phyloP scores from a whole-genome alignment of 2,329 filamentous ascomycete species.

The Beauveria pseudobassiana region DNA sequence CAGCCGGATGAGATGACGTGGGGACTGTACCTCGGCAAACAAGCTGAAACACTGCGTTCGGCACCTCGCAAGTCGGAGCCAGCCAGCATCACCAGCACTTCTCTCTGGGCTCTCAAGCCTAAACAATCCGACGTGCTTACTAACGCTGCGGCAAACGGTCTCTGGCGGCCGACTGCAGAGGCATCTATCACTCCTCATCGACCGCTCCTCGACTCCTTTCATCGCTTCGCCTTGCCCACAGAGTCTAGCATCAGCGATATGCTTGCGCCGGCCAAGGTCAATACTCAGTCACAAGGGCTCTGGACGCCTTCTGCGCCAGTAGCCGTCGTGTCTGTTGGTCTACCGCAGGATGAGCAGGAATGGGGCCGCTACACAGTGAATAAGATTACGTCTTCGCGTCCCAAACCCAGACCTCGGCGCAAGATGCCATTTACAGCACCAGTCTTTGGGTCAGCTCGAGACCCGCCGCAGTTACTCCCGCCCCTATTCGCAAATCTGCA shows the following conservation, averaged over 20 bases:
- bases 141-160: neutral
- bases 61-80: constrained; percentile 10
- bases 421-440: neutral
- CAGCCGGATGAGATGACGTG: constrained; percentile 30
- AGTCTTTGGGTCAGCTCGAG: constrained; percentile 1
- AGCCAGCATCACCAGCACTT: constrained; percentile 6
- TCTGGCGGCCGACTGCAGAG: neutral
- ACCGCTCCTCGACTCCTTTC: constrained; percentile 11
- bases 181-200: neutral
- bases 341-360: neutral
- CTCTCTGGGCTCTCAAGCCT: neutral
- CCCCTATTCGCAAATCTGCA: neutral
- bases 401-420: neutral
- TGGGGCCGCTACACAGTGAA: neutral
- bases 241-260: constrained; percentile 11
- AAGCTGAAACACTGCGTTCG: constrained; percentile 5
- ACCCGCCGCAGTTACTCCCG: constrained; percentile 5
- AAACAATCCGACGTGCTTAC: neutral
- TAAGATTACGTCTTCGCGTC: neutral
- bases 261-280: constrained; percentile 5
- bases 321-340: neutral
- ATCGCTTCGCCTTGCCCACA: constrained; percentile 13
- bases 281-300: constrained; percentile 10
- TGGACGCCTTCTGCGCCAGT: constrained; percentile 1
- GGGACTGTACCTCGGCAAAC: constrained; percentile 22